phyloP scores from a whole-genome alignment of 106 monocot genomes.

The Dioscorea zingiberensis region DNA sequence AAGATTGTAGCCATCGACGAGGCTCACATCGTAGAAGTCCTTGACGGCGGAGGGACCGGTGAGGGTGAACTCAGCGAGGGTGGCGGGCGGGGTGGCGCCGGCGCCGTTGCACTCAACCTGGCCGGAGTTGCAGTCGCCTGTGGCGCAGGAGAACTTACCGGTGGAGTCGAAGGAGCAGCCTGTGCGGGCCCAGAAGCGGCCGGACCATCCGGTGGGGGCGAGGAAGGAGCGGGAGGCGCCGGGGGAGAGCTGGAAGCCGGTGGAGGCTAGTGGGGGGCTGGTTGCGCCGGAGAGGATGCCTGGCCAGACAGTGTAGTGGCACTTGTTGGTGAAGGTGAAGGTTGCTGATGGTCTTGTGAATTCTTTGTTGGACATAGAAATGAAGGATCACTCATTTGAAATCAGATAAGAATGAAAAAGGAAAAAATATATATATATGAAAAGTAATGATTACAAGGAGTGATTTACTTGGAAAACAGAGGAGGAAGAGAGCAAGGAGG shows the following conservation, averaged over 20 bases:
- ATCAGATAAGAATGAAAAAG: no score
- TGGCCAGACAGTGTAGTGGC: constrained; percentile 15
- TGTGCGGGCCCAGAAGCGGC: constrained; percentile 35
- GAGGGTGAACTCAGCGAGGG: constrained; percentile 32
- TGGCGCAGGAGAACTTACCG: constrained; percentile 26
- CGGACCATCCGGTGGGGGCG: constrained; percentile 28
- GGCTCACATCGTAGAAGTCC: constrained; percentile 36
- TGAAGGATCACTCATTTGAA: no score
- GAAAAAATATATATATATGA: no score
- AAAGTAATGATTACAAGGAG: no score
- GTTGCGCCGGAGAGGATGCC: constrained; percentile 27
- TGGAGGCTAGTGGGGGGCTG: constrained; percentile 11
- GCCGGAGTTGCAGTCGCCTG: constrained; percentile 41
- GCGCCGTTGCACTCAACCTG: constrained; percentile 14
- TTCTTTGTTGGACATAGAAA: no score
- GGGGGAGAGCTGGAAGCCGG: constrained; percentile 20
- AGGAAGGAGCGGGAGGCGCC: constrained; percentile 14
- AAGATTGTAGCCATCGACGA: constrained; percentile 29
- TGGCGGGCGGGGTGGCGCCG: constrained; percentile 14
- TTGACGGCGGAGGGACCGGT: constrained; percentile 8
- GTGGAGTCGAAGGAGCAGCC: constrained; percentile 20
- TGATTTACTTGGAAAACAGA: no score
- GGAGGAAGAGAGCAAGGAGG: no score
- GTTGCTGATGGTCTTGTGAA: constrained; percentile 1
- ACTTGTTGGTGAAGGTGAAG: constrained; percentile 20